These are phyloP conservation scores for Coffea humblotiana DNA, from an alignment of 305 asterid species.

Conservation along the genomic window DNA sequence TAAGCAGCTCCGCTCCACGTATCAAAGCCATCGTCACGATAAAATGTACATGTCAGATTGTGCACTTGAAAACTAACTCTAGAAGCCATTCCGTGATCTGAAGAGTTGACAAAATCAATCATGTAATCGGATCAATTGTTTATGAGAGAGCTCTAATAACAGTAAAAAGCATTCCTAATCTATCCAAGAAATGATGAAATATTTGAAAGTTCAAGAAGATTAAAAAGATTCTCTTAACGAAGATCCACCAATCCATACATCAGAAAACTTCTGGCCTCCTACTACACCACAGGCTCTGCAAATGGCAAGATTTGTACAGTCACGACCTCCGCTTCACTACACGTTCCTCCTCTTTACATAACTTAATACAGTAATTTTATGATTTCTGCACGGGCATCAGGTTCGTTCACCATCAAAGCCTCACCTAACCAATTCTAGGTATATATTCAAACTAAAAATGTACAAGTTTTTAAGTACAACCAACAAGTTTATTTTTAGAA, in stretches of 20 bases:
- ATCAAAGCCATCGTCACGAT: no score
- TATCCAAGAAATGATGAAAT: not conserved
- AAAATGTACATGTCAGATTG: no score
- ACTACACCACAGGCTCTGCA: conserved; percentile 28
- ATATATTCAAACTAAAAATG: conserved; percentile 46
- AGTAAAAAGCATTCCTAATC: not conserved
- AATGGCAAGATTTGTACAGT: conserved; percentile 35
- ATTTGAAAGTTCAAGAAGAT: no score
- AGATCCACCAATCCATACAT: conserved; percentile 24
- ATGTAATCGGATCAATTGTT: not conserved
- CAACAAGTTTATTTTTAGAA: conserved; percentile 36
- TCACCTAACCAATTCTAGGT: conserved; percentile 42
- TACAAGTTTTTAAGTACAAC: conserved; percentile 48
- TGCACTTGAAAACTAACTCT: no score
- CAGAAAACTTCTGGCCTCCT: conserved; percentile 12
- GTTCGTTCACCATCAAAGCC: conserved; percentile 35
- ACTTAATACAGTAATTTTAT: conserved; percentile 29
- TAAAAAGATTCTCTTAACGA: conserved; percentile 13
- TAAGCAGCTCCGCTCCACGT: no score
- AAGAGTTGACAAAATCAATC: not conserved
- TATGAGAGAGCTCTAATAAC: not conserved
- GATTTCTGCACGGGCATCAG: conserved; percentile 36
- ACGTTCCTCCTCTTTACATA: conserved; percentile 25
- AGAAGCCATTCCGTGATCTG: not conserved
- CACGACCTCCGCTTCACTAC: conserved; percentile 20